Conservation (phyloP, 2,329 filamentous ascomycete species). For the Fonsecaea nubica region DNA sequence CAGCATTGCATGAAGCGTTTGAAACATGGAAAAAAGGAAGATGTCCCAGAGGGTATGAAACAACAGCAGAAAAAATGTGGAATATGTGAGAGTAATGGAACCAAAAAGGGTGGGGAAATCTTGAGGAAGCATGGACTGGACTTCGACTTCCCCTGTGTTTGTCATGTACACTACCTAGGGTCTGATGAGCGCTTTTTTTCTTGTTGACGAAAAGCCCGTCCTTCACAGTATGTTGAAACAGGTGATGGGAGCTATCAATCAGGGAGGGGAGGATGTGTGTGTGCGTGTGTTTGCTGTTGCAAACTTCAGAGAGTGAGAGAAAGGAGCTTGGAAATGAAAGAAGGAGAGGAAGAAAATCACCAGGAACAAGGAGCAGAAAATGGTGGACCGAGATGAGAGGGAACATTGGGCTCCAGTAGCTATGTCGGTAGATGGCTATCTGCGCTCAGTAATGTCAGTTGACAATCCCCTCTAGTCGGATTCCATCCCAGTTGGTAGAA, state of each 20-base stretch:
- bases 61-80: slow-evolving; percentile 3
- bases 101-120: not conserved
- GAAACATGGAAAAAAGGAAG: slow-evolving; percentile 6
- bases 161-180: slow-evolving; percentile 20
- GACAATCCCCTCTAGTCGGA: too few species aligned
- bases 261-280: not conserved
- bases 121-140: slow-evolving; percentile 1
- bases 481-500: too few species aligned
- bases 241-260: not conserved
- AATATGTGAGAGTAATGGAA: not conserved
- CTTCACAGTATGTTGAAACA: not conserved
- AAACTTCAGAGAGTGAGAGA: not conserved
- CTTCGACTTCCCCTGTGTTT: not conserved
- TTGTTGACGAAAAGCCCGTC: not conserved
- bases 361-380: not conserved
- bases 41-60: not conserved
- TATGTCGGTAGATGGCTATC: not conserved
- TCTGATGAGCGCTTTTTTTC: slow-evolving; percentile 7
- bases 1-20: slow-evolving; percentile 19
- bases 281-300: not conserved
- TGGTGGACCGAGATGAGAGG: not conserved
- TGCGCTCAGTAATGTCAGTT: not conserved
- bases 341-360: not conserved
- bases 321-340: not conserved
- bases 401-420: not conserved